phyloP scores from a whole-genome alignment of 257 asterid genomes.

The Cruciata laevipes region DNA sequence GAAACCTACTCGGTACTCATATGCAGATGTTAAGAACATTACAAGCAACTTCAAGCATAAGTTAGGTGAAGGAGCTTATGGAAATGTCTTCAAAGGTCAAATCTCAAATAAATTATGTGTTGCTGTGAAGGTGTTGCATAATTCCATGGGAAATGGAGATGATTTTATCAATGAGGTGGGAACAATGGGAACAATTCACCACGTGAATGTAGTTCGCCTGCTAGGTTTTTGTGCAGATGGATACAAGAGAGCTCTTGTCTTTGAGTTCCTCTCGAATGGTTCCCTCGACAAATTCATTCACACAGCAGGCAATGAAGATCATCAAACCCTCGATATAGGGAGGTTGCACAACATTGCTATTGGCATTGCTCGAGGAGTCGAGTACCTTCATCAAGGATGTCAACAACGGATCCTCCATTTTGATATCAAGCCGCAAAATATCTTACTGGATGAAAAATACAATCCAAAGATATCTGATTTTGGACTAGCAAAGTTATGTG shows the following conservation, averaged over 20 bases:
- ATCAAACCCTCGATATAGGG: slow-evolving; percentile 9
- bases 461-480: background rate
- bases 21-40: no score
- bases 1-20: no score
- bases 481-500: background rate
- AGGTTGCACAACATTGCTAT: slow-evolving; percentile 22
- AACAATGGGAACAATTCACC: background rate
- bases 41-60: no score
- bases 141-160: no score
- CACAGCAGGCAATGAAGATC: background rate
- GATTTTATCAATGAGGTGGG: background rate
- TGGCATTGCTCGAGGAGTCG: slow-evolving; percentile 32
- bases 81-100: background rate
- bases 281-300: slow-evolving; percentile 33
- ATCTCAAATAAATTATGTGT: background rate
- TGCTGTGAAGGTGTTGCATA: background rate
- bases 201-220: background rate
- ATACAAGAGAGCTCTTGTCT: background rate
- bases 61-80: no score
- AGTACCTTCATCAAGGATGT: slow-evolving; percentile 19
- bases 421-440: slow-evolving; percentile 22
- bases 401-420: slow-evolving; percentile 17
- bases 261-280: background rate
- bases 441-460: slow-evolving; percentile 11
- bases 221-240: background rate